Conservation (phyloP, 345 rosid genomes). For the Gossypium longicalyx region DNA sequence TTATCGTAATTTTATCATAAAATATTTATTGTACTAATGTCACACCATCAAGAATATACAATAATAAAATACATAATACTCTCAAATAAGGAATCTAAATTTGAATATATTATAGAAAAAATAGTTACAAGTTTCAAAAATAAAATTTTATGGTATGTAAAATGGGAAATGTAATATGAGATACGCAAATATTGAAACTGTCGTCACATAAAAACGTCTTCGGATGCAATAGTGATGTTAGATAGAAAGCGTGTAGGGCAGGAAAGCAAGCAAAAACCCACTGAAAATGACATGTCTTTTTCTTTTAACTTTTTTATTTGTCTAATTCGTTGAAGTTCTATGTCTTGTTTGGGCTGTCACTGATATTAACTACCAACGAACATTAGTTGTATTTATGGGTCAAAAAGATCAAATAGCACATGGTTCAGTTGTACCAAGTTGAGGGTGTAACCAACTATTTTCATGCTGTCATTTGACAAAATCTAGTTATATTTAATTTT, state of each 20-base stretch:
- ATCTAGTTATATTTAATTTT: too few relatives aligned
- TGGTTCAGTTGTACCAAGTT: neutral
- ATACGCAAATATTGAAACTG: neutral
- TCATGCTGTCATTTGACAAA: neutral
- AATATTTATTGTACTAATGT: accelerated
- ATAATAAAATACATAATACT: too few relatives aligned
- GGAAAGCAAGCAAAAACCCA: neutral
- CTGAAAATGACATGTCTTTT: neutral
- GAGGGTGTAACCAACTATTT: neutral
- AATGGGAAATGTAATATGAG: neutral
- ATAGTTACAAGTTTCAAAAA: too few relatives aligned
- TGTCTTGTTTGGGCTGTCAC: neutral
- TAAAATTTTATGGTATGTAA: too few relatives aligned
- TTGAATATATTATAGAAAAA: too few relatives aligned
- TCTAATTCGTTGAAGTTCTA: neutral
- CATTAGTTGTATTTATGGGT: neutral
- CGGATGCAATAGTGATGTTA: neutral
- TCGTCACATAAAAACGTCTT: neutral
- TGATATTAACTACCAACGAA: neutral
- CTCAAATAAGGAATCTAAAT: too few relatives aligned
- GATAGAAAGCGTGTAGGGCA: neutral
- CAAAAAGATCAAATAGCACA: neutral
- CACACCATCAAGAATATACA: accelerated
- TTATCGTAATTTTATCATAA: accelerated
- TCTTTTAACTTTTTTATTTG: too few relatives aligned